Percentiles rank a stretch among this genome's conserved stretches.
Evolutionary conservation across 2,329 filamentous ascomycete genomes (phyloP).

Genomic region (Albophoma yamanashiensis): DNA sequence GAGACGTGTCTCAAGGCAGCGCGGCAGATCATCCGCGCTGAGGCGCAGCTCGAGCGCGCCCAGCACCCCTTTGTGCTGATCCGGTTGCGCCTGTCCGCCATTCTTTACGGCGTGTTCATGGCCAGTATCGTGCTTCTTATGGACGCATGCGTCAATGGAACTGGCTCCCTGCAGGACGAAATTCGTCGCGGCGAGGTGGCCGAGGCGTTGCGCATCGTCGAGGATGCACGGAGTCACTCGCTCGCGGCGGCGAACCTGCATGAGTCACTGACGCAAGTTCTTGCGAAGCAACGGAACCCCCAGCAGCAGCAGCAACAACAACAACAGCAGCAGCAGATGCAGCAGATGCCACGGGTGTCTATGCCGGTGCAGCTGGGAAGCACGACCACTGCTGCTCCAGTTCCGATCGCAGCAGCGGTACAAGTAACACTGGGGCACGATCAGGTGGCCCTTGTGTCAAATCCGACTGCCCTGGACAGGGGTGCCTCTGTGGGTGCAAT

Average conservation of each 20-base stretch:
- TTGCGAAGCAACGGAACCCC: neutral
- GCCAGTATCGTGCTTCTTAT: neutral
- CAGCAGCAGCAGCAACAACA: neutral
- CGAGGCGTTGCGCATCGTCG: neutral
- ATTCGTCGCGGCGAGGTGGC: neutral
- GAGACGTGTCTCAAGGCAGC: neutral
- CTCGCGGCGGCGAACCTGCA: neutral
- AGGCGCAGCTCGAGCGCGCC: neutral
- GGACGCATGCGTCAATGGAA: neutral
- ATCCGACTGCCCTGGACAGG: neutral
- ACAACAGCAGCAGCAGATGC: neutral
- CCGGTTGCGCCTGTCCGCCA: neutral
- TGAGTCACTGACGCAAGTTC: neutral
- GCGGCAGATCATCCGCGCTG: neutral
- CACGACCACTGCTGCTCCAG: neutral
- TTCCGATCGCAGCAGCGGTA: neutral
- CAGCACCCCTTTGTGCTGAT: neutral
- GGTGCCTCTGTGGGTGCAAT: neutral
- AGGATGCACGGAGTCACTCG: neutral
- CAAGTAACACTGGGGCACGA: neutral
- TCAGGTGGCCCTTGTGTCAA: neutral
- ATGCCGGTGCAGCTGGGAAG: neutral
- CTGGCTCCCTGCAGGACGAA: neutral
- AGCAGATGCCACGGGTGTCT: neutral
- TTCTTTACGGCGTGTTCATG: neutral